Conservation (phyloP, 495 filamentous ascomycete genomes). For the Neurospora tetrasperma region DNA sequence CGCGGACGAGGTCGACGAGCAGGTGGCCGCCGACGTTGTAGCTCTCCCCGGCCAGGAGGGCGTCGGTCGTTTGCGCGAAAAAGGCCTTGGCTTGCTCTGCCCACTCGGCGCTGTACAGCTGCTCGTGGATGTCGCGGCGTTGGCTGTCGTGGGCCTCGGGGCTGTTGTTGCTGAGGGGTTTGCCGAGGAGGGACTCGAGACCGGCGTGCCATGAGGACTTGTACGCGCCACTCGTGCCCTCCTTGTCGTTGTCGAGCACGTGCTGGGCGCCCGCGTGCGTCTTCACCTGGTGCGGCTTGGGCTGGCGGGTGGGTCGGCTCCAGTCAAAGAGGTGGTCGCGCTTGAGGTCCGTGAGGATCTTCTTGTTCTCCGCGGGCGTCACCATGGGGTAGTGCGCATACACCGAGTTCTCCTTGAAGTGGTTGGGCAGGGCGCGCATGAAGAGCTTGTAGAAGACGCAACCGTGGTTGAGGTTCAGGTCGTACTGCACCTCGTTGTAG, state of each 20-base stretch:
- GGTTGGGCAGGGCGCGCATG: slow-evolving; percentile 65
- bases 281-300: slow-evolving; percentile 42
- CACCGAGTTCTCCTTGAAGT: slow-evolving; percentile 68
- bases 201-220: slow-evolving; percentile 51
- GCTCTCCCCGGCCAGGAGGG: slow-evolving; percentile 53
- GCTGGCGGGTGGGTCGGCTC: slow-evolving; percentile 46
- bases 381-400: slow-evolving; percentile 89
- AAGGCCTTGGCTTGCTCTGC: slow-evolving; percentile 47
- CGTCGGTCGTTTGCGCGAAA: slow-evolving; percentile 54
- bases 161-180: slow-evolving; percentile 18
- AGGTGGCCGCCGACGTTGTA: slow-evolving; percentile 47
- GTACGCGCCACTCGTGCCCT: slow-evolving; percentile 47
- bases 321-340: slow-evolving; percentile 64
- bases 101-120: slow-evolving; percentile 49
- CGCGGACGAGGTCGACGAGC: slow-evolving; percentile 68
- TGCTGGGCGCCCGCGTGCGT: slow-evolving; percentile 53
- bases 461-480: slow-evolving; percentile 60
- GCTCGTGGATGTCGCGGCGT: slow-evolving; percentile 45
- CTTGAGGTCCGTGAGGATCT: slow-evolving; percentile 63
- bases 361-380: slow-evolving; percentile 54
- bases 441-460: slow-evolving; percentile 82
- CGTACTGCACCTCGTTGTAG: slow-evolving; percentile 32
- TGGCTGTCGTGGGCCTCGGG: slow-evolving; percentile 38
- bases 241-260: slow-evolving; percentile 43
- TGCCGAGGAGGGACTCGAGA: slow-evolving; percentile 39